Base-by-base conservation (phyloP, 176 grass and related monocot genomes). In the Tillandsia leiboldiana region DNA sequence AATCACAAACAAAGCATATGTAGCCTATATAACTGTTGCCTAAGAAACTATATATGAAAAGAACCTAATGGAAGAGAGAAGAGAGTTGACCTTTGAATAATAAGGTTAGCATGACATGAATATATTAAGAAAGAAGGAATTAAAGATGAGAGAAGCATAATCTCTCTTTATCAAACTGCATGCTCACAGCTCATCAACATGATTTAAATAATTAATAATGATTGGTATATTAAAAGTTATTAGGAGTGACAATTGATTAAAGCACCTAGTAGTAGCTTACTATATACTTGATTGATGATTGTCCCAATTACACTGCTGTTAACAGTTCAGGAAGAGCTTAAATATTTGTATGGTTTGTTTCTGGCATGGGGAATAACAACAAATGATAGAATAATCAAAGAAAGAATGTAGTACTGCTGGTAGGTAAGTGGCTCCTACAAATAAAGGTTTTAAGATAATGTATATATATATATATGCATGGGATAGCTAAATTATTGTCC, bases 61-160 rank as follows among this genome's bases (percentile, higher is more conserved):
- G 57, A 15, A 61, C 57, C 17, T 61, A 61, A 15, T 61, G 22
- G 57, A 23, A n/a, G 24, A 63, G 8, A 22, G 12, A 15, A 61
- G n/a, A 49, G 64, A 67, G 33, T 67, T 67, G 65, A 67, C 65
- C n/a, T 49, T 67, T n/a, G 10, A 67, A 49, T 17, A 48, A 20
- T 17, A 47, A 49, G 6, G 48, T 49, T 14, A 17, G 14, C 65
- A 67, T 49, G 33, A 67, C 64, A 49, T 33, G 65, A 49, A 67
- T 67, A 67, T 67, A n/a, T 29, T 49, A 67, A 17, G 65, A 8
- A 48, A 67, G 65, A 67, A 49, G 65, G 65, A 48, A 67, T 66
- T 26, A 66, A 8, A n/a, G 15, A 48, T 49, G 8, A 33, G 9
- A 14, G 12, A 10, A 47, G 65, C 65, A 67, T 67, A 67, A 48